Evolutionary conservation across 495 filamentous ascomycete species (phyloP), one percentile per base, ranked within the genome.

Genomic region (Neurospora intermedia): DNA sequence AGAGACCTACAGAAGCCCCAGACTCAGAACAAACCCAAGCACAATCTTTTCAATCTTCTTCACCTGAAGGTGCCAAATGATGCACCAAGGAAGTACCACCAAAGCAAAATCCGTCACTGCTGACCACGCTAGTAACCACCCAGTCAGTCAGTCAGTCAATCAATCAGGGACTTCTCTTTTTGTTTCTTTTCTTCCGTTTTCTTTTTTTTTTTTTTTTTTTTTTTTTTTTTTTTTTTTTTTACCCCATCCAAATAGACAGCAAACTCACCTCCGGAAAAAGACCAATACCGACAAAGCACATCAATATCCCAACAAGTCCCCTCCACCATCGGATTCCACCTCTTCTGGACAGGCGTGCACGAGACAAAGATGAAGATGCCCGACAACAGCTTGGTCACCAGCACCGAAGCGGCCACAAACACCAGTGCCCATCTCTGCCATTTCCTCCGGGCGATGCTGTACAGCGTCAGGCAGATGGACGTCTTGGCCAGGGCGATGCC

Each of bases 21-120:
- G 69, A 31, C 79, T 82, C 76, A 81, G 70, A 3, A 62, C 77
- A 18, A 77, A 13, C 6, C 70, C 76, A 13, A 81, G 70, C 4
- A 73, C 73, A 41, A 78, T 73, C 42, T 78, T 81, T 59, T 80
- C 78, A 1, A 72, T 23, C 20, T 11, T 76, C 59, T 46, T 73
- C 72, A 79, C 76, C 20, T 78, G 48, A 10, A 78, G 73, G 2
- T 74, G 73, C 77, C 74, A 78, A 0, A 82, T 71, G 5, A 79
- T 77, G 31, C 42, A 71, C 79, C 80, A 82, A 1, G 79, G 78
- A 20, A 80, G 71, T 6, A 75, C 13, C 4, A 73, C 70, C 13
- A 76, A 59, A 8, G 27, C 27, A 6, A 76, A 54, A 43, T 76
- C 75, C 0, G 75, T 74, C 1, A 70, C 4, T 2, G 31, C 40